A percentile compares a stretch with the other conserved stretches of the same genome.
Conservation (phyloP, 1,284 basidiomycete genomes). For the Kalmanozyma brasiliensis region DNA sequence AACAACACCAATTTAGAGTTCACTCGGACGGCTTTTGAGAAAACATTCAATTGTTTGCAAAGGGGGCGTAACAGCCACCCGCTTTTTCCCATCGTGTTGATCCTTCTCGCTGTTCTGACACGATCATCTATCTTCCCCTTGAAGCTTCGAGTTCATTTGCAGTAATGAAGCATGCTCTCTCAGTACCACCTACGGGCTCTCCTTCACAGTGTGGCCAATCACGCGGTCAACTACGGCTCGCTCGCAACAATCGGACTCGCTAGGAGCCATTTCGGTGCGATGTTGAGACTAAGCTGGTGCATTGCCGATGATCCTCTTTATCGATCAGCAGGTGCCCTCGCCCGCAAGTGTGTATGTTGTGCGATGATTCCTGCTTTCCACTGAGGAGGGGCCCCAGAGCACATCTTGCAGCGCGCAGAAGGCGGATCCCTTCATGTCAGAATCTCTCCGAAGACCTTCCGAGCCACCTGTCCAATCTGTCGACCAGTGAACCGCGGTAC, state of each 20-base stretch:
- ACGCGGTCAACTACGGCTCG: not conserved
- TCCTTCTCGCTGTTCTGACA: too few species aligned
- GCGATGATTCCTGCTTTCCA: not conserved
- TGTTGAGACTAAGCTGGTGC: not conserved
- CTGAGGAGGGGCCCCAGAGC: conserved; percentile 4
- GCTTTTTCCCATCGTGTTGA: too few species aligned
- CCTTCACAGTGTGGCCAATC: too few species aligned
- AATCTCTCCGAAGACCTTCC: conserved; percentile 36
- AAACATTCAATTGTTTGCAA: too few species aligned
- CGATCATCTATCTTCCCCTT: too few species aligned
- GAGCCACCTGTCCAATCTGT: conserved; percentile 10
- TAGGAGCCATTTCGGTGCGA: conserved; percentile 24
- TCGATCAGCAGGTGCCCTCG: conserved; percentile 1
- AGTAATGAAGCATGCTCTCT: too few species aligned
- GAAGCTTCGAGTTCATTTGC: too few species aligned
- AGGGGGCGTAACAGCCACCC: not conserved
- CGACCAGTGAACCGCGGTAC: conserved; percentile 3
- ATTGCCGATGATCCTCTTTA: conserved; percentile 9
- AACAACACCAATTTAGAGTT: not conserved
- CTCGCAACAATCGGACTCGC: conserved; percentile 6
- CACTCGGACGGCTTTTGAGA: conserved; percentile 2
- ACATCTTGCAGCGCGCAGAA: not conserved
- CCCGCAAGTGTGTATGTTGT: too few species aligned
- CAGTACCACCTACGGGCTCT: too few species aligned
- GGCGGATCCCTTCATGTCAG: not conserved